phyloP scores from a whole-genome alignment of 495 filamentous ascomycete species.

The Pseudotulostoma volvatum region DNA sequence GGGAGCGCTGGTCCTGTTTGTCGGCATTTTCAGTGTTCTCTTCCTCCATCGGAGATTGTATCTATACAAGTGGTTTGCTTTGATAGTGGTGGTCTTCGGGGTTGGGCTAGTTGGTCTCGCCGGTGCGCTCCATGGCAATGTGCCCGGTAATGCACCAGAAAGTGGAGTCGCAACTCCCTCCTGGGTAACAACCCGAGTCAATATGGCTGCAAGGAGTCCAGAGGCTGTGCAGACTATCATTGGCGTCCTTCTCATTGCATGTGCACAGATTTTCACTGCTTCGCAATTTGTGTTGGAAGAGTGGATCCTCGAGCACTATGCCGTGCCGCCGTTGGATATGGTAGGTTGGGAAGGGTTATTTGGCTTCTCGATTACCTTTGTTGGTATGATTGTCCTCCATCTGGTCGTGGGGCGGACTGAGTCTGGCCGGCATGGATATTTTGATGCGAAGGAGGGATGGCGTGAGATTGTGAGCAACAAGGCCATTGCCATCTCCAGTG shows the following conservation, averaged over 20 bases:
- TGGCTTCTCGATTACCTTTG: slow-evolving; percentile 67
- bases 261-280: slow-evolving; percentile 90
- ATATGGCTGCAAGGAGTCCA: slow-evolving; percentile 22
- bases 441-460: slow-evolving; percentile 76
- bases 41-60: slow-evolving; percentile 67
- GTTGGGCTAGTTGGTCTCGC: slow-evolving; percentile 83
- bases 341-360: slow-evolving; percentile 96
- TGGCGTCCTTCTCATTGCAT: slow-evolving; percentile 77
- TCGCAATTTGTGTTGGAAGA: slow-evolving; percentile 94
- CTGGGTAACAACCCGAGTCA: slow-evolving; percentile 8
- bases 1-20: slow-evolving; percentile 84
- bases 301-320: slow-evolving; percentile 78
- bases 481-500: slow-evolving; percentile 52
- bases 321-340: slow-evolving; percentile 73
- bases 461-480: slow-evolving; percentile 53
- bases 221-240: slow-evolving; percentile 58
- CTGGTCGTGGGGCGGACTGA: slow-evolving; percentile 55
- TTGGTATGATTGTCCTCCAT: slow-evolving; percentile 69
- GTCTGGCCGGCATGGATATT: slow-evolving; percentile 64
- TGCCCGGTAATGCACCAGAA: slow-evolving; percentile 14
- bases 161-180: slow-evolving; percentile 12
- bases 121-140: slow-evolving; percentile 54
- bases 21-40: slow-evolving; percentile 84
- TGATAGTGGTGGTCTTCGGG: slow-evolving; percentile 73
- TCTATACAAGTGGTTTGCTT: slow-evolving; percentile 75